Conservation (phyloP, 2,329 filamentous ascomycete genomes). For the Aspergillus floridensis region DNA sequence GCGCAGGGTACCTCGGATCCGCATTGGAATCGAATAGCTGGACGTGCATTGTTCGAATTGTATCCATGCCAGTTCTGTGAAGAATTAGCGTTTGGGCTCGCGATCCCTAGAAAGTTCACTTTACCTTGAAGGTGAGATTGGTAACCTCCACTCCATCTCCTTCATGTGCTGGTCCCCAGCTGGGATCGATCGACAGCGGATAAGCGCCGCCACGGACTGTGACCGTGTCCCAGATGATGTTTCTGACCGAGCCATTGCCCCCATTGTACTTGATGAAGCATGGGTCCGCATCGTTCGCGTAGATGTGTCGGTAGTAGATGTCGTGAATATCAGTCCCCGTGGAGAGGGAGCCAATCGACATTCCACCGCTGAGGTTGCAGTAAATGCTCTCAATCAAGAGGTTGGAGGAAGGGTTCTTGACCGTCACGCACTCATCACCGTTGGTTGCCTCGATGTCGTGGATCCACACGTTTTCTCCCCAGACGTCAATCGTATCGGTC, state of each 20-base stretch:
- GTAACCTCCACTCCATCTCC: neutral
- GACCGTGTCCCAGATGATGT: neutral
- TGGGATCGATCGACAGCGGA: neutral
- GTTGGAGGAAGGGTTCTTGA: neutral
- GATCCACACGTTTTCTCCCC: slow-evolving; percentile 22
- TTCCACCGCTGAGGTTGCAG: neutral
- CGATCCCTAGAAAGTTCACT: too few relatives aligned
- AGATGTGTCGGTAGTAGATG: neutral
- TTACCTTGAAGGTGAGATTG: neutral
- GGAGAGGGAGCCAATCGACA: neutral
- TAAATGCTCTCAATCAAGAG: neutral
- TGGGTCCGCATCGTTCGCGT: neutral
- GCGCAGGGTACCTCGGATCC: neutral
- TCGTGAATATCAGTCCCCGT: neutral
- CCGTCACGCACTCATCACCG: slow-evolving; percentile 18
- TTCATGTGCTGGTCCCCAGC: neutral
- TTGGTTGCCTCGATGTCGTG: slow-evolving; percentile 22
- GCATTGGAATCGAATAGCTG: neutral
- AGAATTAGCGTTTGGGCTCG: neutral
- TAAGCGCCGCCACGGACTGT: neutral
- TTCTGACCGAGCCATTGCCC: neutral
- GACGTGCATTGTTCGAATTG: neutral
- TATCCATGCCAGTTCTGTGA: neutral
- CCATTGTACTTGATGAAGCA: neutral
- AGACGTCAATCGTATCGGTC: slow-evolving; percentile 37